Evolutionary conservation across 257 asterid genomes (phyloP), one percentile per base, ranked within the genome.

Genomic region (Primulina tabacum): DNA sequence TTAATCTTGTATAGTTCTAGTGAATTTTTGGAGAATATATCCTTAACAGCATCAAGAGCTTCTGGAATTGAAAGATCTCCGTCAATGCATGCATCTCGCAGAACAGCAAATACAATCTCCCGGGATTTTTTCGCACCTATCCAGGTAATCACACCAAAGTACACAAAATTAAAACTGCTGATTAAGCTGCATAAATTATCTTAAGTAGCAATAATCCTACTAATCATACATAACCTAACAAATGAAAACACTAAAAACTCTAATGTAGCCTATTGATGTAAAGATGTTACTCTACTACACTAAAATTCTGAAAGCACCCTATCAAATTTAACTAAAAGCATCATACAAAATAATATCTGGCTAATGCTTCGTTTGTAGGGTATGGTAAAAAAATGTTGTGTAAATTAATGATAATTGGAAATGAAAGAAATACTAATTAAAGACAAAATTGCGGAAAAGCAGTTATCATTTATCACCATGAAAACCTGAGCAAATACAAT

Each of bases 51-150:
- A 55, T 83, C 78, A 77, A 88, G 60, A 70, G 98, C 94, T 81
- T 92, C 98, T 17, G 87, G 72, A 73, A 87, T 71, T 73, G 97
- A 84, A 77, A 92, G 98, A 83, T 92, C 98, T 33, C 90, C 97
- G 64, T 76, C 75, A 68, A 73, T 76, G 82, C 98, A 90, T 57
- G 96, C 84, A 80, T 92, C 98, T 12, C 84, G 90, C 72, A 92
- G 80, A 78, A 86, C 95, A 62, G 84, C 68, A 77, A 83, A 92
- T 32, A 92, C 81, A 70, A 90, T 74, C 83, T 92, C 98, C 2
- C 96, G 97, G 7, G 95, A 96, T 78, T 89, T 90, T 79, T 87
- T 90, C 64, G 96, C 91, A 72, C 98, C 98, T 92, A 81, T 70
- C 68, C 1, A 63, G 65, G 64, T 33, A 76, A 64, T 50, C 0